Conservation (phyloP, 352 stramenopile species). For the Blastocystis sp. region DNA sequence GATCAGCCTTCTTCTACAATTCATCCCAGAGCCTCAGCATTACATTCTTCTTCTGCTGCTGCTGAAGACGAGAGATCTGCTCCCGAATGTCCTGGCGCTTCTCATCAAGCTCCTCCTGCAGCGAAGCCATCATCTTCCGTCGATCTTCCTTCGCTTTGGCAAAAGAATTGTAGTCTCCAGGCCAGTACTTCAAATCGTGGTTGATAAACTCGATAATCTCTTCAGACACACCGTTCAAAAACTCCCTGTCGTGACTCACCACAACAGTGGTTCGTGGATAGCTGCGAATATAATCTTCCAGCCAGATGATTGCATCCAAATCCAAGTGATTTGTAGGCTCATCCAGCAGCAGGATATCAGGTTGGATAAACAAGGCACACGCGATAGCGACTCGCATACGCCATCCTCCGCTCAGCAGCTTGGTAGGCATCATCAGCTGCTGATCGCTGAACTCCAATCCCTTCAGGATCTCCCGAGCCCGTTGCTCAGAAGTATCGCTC, state of each 20-base stretch:
- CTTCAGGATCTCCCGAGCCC: constrained; percentile 79
- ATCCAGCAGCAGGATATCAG: constrained; percentile 90
- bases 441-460: constrained; percentile 84
- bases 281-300: constrained; percentile 90
- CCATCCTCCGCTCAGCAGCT: constrained; percentile 85
- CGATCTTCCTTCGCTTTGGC: constrained; percentile 86
- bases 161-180: constrained; percentile 96
- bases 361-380: constrained; percentile 86
- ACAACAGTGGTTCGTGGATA: constrained; percentile 92
- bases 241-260: constrained; percentile 97
- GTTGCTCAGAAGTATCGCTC: constrained; percentile 77
- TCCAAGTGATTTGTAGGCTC: constrained; percentile 97
- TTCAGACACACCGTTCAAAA: constrained; percentile 91
- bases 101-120: constrained; percentile 66
- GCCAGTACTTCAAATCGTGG: constrained; percentile 88
- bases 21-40: background rate
- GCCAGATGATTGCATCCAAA: constrained; percentile 88
- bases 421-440: constrained; percentile 80
- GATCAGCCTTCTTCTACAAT: constrained; percentile 15
- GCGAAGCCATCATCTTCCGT: constrained; percentile 75
- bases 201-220: constrained; percentile 95
- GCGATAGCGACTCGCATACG: constrained; percentile 88
- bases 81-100: constrained; percentile 39
- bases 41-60: constrained; percentile 67
- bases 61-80: constrained; percentile 79